Evolutionary conservation across 495 filamentous ascomycete genomes (phyloP).

Genomic region (Penicillium angulare): DNA sequence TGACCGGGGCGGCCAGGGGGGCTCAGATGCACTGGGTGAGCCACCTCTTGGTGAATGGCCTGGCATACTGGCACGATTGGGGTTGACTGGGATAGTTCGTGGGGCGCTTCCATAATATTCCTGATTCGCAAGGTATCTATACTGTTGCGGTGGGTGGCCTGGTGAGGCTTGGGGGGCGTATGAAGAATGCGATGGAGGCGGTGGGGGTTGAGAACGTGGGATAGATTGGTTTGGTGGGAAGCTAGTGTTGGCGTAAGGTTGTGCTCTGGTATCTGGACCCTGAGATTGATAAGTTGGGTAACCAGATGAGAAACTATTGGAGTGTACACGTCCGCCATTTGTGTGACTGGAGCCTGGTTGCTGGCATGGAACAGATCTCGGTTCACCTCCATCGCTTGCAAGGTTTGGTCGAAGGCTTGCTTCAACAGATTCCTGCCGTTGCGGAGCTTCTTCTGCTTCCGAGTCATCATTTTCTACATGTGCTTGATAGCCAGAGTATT

Average conservation of each 20-base stretch:
- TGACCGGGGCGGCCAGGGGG: constrained; percentile 7
- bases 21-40: constrained; percentile 18
- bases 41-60: constrained; percentile 12
- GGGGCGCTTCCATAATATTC: constrained; percentile 5
- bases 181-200: background rate
- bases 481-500: constrained; percentile 36
- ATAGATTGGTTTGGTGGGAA: constrained; percentile 14
- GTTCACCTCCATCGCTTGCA: constrained; percentile 23
- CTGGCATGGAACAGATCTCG: constrained; percentile 13
- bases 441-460: constrained; percentile 20
- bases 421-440: background rate
- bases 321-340: constrained; percentile 13
- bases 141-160: constrained; percentile 8
- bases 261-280: constrained; percentile 1
- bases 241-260: constrained; percentile 13
- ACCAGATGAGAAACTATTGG: constrained; percentile 17
- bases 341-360: constrained; percentile 8
- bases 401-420: constrained; percentile 1
- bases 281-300: constrained; percentile 4
- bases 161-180: constrained; percentile 4
- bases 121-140: constrained; percentile 7
- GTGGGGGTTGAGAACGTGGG: constrained; percentile 9
- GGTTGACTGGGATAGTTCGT: constrained; percentile 16
- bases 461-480: constrained; percentile 41
- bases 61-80: constrained; percentile 9